Evolutionary conservation across 192 early-diverging fungal genomes (phyloP).

Genomic region (Gigaspora rosea): DNA sequence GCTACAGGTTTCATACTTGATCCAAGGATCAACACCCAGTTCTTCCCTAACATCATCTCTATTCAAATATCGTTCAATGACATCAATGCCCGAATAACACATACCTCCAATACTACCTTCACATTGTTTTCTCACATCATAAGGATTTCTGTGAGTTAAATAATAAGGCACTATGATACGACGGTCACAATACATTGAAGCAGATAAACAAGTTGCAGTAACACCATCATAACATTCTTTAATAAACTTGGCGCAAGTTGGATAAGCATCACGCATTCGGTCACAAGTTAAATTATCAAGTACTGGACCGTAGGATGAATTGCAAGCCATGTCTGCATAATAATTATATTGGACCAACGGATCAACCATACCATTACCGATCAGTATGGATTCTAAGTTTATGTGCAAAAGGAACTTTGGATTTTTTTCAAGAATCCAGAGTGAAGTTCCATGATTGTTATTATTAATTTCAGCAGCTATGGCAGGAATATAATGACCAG

Average conservation of each 20-base stretch:
- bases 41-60: constrained; percentile 65
- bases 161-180: constrained; percentile 78
- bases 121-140: constrained; percentile 91
- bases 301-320: constrained; percentile 75
- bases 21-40: constrained; percentile 67
- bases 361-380: constrained; percentile 93
- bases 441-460: constrained; percentile 63
- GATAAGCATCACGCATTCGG: constrained; percentile 69
- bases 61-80: constrained; percentile 83
- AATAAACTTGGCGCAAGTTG: constrained; percentile 75
- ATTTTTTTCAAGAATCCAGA: constrained; percentile 31
- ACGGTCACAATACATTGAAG: constrained; percentile 84
- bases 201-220: constrained; percentile 78
- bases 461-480: constrained; percentile 80
- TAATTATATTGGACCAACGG: constrained; percentile 86
- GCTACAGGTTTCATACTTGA: constrained; percentile 75
- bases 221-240: constrained; percentile 84
- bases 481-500: constrained; percentile 94
- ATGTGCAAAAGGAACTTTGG: constrained; percentile 47
- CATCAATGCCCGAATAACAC: constrained; percentile 83
- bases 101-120: constrained; percentile 64
- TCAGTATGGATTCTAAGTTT: constrained; percentile 73
- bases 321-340: constrained; percentile 78
- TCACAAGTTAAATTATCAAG: constrained; percentile 71
- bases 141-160: constrained; percentile 84